Base-by-base conservation (phyloP, 208 protist genomes). In the Trypanosoma mega region DNA sequence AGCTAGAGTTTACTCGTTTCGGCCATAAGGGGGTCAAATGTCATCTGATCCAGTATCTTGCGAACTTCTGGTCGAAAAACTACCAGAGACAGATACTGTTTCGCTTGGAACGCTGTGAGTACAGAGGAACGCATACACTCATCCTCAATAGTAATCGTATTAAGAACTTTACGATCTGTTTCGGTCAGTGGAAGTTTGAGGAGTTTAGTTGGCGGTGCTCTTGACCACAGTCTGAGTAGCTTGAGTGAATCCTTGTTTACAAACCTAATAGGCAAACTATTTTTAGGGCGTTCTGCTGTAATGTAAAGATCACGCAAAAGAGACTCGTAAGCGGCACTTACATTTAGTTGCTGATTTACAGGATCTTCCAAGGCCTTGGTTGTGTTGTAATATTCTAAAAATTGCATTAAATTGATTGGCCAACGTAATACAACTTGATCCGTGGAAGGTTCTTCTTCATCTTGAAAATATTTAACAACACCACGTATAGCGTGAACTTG, bases 371-470 rank as follows among this genome's bases (percentile, higher is more conserved):
- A 56, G 8, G 82, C 79, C 27, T 82, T 73, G 11, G 65, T 77
- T 36, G 81, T 84, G 63, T 92, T 92, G 72, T 87, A 81, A 71
- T 91, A 92, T 68, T 96, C 87, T 50, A 94, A 63, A 58, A 94
- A 96, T 62, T 96, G 91, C 76, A 96, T 76, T 27, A 92, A 49
- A 47, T 90, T 81, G 26, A 76, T 72, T 9, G 91, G 91, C 88
- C 91, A 96, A 16, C 72, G 73, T 45, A 89, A 55, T 20, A 96
- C 78, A 23, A 89, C 72, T 54, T 79, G 30, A 57, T 82, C 63
- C 39, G 74, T 72, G 9, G 59, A 65, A 9, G 74, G 73, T 56
- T 84, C 78, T 21, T 90, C 80, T 48, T 62, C 55, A 44, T 81
- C 72, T 11, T 76, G 58, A 50, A 94, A 94, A 62, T 92, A 70